Conservation (phyloP, 441 rosid genomes). For the Mallotus repandus region DNA sequence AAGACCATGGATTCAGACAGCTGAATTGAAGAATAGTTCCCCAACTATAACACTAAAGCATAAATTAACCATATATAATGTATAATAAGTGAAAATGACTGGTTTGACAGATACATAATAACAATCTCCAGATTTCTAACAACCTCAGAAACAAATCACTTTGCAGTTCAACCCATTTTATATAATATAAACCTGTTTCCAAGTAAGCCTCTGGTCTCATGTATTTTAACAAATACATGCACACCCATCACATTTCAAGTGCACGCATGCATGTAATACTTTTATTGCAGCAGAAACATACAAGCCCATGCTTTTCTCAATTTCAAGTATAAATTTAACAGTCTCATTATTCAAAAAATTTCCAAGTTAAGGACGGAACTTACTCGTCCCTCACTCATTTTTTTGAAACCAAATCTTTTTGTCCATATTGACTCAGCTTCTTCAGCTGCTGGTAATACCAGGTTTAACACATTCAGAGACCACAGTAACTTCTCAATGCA, state of each 20-base stretch:
- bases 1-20: not conserved
- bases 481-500: constrained; percentile 77
- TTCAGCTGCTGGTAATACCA: constrained; percentile 97
- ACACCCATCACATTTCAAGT: not conserved
- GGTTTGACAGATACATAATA: too few relatives aligned
- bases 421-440: constrained; percentile 97
- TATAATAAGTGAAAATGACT: too few relatives aligned
- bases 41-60: not conserved
- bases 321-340: not conserved
- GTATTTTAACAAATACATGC: not conserved
- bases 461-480: constrained; percentile 69
- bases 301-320: not conserved
- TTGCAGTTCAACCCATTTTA: not conserved
- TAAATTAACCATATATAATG: too few relatives aligned
- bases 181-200: not conserved
- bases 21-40: not conserved
- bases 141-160: not conserved
- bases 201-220: too few relatives aligned
- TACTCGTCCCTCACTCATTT: constrained; percentile 69
- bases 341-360: not conserved
- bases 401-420: constrained; percentile 79
- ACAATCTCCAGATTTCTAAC: too few relatives aligned
- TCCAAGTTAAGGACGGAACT: constrained; percentile 21
- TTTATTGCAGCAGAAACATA: not conserved
- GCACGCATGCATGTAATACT: not conserved